A percentile compares a stretch with the other conserved stretches of the same genome.
phyloP scores from a whole-genome alignment of 2,329 filamentous ascomycete genomes.

The Fusarium subtropicale region DNA sequence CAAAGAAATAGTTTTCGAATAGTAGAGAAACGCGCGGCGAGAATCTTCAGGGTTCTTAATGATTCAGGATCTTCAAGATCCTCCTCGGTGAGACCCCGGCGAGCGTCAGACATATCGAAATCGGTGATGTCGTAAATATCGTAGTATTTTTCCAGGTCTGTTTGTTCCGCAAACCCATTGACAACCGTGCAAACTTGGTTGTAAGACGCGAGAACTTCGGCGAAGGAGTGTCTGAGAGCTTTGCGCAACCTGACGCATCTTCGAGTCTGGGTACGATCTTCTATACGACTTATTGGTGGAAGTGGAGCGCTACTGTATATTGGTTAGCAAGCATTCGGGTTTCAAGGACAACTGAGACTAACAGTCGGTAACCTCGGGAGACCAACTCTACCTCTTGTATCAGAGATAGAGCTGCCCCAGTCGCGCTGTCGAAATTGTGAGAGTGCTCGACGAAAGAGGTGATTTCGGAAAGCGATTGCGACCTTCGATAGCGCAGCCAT shows the following conservation, averaged over 20 bases:
- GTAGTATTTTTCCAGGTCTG: conserved; percentile 90
- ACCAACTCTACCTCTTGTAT: conserved; percentile 97
- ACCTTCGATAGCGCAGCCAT: conserved; percentile 82
- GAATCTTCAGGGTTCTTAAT: conserved; percentile 82
- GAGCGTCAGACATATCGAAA: conserved; percentile 77
- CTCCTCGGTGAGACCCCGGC: conserved; percentile 71
- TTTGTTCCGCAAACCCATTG: conserved; percentile 78
- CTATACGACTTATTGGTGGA: conserved; percentile 90
- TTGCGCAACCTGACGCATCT: conserved; percentile 85
- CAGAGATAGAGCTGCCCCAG: conserved; percentile 79
- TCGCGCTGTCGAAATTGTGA: conserved; percentile 83
- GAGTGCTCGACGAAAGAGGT: conserved; percentile 77
- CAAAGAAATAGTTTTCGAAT: conserved; percentile 88
- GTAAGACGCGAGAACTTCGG: conserved; percentile 76
- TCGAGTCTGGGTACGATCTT: conserved; percentile 81
- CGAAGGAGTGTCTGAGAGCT: conserved; percentile 76
- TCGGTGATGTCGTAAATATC: conserved; percentile 87
- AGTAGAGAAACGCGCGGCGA: conserved; percentile 83
- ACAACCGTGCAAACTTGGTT: conserved; percentile 76
- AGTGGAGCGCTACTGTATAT: conserved; percentile 80
- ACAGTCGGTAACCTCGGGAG: conserved; percentile 89
- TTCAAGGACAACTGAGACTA: conserved; percentile 50
- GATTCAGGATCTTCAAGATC: conserved; percentile 82
- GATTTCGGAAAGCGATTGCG: conserved; percentile 77
- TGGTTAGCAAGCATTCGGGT: conserved; percentile 1